Evolutionary conservation across 345 rosid species (phyloP), one percentile per base, ranked within the genome.

Genomic region (Lepidium aucheri): DNA sequence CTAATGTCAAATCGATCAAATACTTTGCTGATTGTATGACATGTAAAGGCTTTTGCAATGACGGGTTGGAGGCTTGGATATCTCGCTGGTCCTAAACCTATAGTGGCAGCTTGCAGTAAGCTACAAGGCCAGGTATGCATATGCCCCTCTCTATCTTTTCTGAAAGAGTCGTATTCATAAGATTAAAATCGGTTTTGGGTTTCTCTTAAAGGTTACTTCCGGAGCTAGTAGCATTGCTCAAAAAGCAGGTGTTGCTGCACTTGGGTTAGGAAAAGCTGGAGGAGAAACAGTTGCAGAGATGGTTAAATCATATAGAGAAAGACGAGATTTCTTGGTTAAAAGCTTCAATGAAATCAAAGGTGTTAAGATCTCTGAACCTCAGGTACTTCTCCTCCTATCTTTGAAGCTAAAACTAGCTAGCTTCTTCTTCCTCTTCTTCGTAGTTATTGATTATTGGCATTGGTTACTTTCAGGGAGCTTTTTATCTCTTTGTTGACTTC

Each of bases 1-100:
- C 2, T 50, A 33, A 3, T 57, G 54, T 60, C 22, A 9, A 9
- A 28, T 5, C 2, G 0, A 17, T 28, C 14, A 12, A 38, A 45
- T 40, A 40, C 14, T 13, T 28, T 38, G 17, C 65, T 63, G 65
- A 71, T 54, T 22, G 2, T 67, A 10, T 54, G 17, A 67, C 12
- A 41, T 77, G 67, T 81, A n/a, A 73, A 91, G 99, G 91, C 99
- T 61, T 95, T 87, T 69, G 99, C 99, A 41, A 95, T 95, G 96
- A 95, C 99, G 76, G 97, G 99, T 20, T 95, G 99, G 99, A 84
- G 99, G 43, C 96, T 95, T 66, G 95, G 97, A 59, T 91, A 91
- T 61, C 54, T 95, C 24, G 97, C 99, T 28, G 99, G 97, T 44
- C 97, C 97, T 44, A 91, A 82, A 61, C 95, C 83, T 70, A 91